Conservation (phyloP, 169 alveolate genomes). For the Plasmodium gonderi region DNA sequence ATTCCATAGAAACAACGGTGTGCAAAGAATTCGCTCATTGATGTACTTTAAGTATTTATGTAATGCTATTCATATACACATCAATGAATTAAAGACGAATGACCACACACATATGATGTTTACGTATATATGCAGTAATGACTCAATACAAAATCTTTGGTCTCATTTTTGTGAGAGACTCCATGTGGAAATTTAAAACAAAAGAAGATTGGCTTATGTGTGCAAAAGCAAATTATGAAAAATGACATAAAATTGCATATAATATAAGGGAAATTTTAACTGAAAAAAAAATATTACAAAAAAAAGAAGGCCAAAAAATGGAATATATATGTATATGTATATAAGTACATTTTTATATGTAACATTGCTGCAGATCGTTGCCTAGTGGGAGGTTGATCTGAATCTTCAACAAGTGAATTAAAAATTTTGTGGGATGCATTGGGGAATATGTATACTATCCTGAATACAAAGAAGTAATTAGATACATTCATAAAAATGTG, state of each 20-base stretch:
- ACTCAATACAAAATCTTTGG: background rate
- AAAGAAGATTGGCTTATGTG: background rate
- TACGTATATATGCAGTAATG: background rate
- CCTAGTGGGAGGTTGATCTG: background rate
- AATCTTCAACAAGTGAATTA: too few relatives aligned
- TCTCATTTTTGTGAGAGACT: background rate
- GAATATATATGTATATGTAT: background rate
- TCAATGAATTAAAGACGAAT: background rate
- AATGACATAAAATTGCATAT: too few relatives aligned
- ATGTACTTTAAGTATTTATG: background rate
- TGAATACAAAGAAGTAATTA: too few relatives aligned
- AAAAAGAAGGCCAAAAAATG: background rate
- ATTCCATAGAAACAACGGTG: constrained; percentile 3
- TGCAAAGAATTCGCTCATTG: constrained; percentile 1
- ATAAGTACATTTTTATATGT: background rate
- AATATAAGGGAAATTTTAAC: too few relatives aligned
- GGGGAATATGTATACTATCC: too few relatives aligned
- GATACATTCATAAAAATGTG: too few relatives aligned
- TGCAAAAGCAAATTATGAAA: background rate
- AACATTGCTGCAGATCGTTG: background rate
- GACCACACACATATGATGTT: background rate
- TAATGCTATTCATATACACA: background rate
- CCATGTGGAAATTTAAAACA: background rate
- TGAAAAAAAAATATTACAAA: background rate
- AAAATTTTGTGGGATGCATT: too few relatives aligned